phyloP scores from a whole-genome alignment of 1,139 yeast genomes.

The Candida sp. region DNA sequence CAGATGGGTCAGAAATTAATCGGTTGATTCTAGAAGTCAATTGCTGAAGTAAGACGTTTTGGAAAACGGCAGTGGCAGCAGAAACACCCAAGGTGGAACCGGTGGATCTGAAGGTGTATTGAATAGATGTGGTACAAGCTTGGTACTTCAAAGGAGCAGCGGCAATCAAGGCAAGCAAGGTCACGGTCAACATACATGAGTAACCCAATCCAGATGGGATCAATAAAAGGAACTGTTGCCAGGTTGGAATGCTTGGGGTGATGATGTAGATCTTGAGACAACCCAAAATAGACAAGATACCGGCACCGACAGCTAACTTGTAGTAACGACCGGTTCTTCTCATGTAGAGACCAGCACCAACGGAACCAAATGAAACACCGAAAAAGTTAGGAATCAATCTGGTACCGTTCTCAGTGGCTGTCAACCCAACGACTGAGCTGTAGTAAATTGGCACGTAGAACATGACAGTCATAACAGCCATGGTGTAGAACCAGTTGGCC shows the following conservation, averaged over 20 bases:
- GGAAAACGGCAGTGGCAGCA: slow-evolving; percentile 68
- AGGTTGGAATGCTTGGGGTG: slow-evolving; percentile 43
- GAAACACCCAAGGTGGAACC: slow-evolving; percentile 80
- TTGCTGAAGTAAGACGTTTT: slow-evolving; percentile 29
- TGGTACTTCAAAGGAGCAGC: slow-evolving; percentile 64
- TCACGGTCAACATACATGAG: slow-evolving; percentile 65
- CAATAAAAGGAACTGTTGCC: slow-evolving; percentile 36
- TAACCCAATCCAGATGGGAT: slow-evolving; percentile 61
- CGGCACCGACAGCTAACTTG: slow-evolving; percentile 47
- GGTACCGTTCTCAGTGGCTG: slow-evolving; percentile 64
- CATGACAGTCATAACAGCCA: slow-evolving; percentile 56
- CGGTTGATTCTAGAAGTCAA: slow-evolving; percentile 24
- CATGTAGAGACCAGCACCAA: slow-evolving; percentile 74
- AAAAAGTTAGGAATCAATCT: slow-evolving; percentile 69
- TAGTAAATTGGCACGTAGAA: slow-evolving; percentile 71
- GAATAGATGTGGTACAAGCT: slow-evolving; percentile 77
- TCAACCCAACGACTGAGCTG: slow-evolving; percentile 57
- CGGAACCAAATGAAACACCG: slow-evolving; percentile 72
- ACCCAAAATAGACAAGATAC: slow-evolving; percentile 52
- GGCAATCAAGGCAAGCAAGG: slow-evolving; percentile 70
- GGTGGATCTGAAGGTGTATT: slow-evolving; percentile 74
- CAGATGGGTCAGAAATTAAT: slow-evolving; percentile 29
- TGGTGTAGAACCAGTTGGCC: slow-evolving; percentile 68
- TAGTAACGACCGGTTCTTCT: slow-evolving; percentile 70
- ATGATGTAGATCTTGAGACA: slow-evolving; percentile 38